Base-by-base conservation (phyloP, 2,329 filamentous ascomycete genomes). In the Sphaerostilbella broomeana region DNA sequence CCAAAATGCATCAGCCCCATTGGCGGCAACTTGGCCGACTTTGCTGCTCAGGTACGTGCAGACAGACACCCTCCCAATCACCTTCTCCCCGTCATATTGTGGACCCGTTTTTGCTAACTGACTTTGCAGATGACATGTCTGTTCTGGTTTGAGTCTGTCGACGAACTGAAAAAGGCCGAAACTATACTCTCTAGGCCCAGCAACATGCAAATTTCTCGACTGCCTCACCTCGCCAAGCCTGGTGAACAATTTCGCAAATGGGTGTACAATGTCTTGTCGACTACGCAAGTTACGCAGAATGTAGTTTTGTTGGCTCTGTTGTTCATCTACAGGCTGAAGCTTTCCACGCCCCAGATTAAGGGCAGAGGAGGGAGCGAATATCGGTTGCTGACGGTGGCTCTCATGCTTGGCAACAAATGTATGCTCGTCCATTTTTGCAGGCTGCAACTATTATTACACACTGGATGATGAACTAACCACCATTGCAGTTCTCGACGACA, bases 341-440 rank as follows among this genome's bases (percentile, higher is more conserved):
- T 83, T 59, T 81, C 84, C 47, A 97, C 95, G 52, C 86, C 88
- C 0, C 79, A 75, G 3, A 90, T 97, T 13, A 87, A 89, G 57
- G 92, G 92, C 27, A 90, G 90, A 54, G 81, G 81, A 16, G 92
- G 92, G 5, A 98, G 92, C 60, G 92, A 97, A 60, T 97, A 92
- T 57, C 75, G 92, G 13, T 69, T 98, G 17, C 71, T 97, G 54
- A 97, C 92, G 0, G 89, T 97, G 34, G 92, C 92, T 17, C 68
- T 98, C 50, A 98, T 98, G 92, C 72, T 98, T 44, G 90, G 89
- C 46, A 98, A 98, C 63, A 98, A 98, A 68, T 98, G 82, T 86
- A 62, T 56, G 77, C 68, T 15, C 16, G 20, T 12, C n/a, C 10
- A 6, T 4, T 19, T 7, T 13, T 11, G 17, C 1, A 7, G 12